Percentiles rank a stretch among this genome's conserved stretches.
Evolutionary conservation across 805 yeast genomes (phyloP).

Genomic region (Kodamaea fukazawae): DNA sequence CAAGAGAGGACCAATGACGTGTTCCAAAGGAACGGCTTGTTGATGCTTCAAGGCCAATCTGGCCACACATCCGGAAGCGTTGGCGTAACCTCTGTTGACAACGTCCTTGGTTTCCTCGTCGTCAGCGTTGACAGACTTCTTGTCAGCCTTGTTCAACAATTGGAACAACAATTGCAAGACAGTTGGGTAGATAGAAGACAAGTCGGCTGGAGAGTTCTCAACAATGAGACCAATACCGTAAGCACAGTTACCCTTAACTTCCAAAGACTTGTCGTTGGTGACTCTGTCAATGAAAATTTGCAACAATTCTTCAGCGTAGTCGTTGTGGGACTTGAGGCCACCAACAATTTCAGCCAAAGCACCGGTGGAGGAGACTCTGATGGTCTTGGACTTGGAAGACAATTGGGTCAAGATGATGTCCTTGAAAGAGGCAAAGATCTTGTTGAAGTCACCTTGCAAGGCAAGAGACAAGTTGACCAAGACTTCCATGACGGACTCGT

Average conservation of each 20-base stretch:
- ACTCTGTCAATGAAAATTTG: conserved; percentile 67
- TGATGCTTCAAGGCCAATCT: conserved; percentile 79
- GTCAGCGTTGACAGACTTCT: conserved; percentile 53
- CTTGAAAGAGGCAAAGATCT: conserved; percentile 70
- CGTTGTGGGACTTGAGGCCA: conserved; percentile 66
- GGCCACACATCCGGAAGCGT: conserved; percentile 96
- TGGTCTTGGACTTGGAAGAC: conserved; percentile 56
- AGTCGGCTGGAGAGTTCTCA: conserved; percentile 53
- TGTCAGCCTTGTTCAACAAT: conserved; percentile 67
- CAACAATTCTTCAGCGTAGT: conserved; percentile 66
- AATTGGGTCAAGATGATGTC: conserved; percentile 57
- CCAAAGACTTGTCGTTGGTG: conserved; percentile 72
- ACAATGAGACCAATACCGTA: conserved; percentile 87
- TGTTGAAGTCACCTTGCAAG: conserved; percentile 75
- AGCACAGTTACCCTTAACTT: conserved; percentile 92
- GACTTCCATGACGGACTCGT: conserved; percentile 84
- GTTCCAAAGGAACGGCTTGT: conserved; percentile 66
- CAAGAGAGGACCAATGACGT: conserved; percentile 73
- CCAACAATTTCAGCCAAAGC: conserved; percentile 85
- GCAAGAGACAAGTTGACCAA: conserved; percentile 71
- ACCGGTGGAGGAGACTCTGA: conserved; percentile 80
- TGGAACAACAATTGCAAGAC: conserved; percentile 75
- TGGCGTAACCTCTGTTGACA: conserved; percentile 81
- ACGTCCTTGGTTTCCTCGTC: conserved; percentile 79
- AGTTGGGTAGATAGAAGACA: conserved; percentile 61